Conservation (phyloP, 164 flowering plant genomes). For the Vitis amurensis region DNA sequence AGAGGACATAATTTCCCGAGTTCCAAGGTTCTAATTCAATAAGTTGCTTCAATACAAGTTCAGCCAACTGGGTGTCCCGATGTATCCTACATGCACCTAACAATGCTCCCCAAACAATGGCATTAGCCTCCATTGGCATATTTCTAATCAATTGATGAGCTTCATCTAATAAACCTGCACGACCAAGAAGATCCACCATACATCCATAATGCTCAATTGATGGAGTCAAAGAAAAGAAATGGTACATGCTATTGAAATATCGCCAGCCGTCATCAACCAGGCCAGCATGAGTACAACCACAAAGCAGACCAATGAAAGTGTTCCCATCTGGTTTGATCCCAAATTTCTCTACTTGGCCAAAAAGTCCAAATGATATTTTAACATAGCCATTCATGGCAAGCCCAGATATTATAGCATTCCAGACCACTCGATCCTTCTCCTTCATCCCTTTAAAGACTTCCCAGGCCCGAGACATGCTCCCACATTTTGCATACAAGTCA, state of each 20-base stretch:
- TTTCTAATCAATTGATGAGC: constrained; percentile 29
- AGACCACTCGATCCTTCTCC: constrained; percentile 27
- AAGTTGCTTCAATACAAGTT: constrained; percentile 21
- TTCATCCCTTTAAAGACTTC: constrained; percentile 28
- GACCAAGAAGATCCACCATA: constrained; percentile 37
- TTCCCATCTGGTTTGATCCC: constrained; percentile 30
- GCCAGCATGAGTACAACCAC: constrained; percentile 40
- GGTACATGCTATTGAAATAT: constrained; percentile 26
- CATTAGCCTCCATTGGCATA: constrained; percentile 39
- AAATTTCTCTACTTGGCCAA: constrained; percentile 31
- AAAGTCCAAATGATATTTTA: constrained; percentile 23
- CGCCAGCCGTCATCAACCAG: constrained; percentile 30
- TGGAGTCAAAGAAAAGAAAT: constrained; percentile 22
- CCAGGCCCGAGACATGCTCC: constrained; percentile 28
- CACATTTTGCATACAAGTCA: constrained; percentile 45
- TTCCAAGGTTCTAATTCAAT: constrained; percentile 37
- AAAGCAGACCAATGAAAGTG: constrained; percentile 36
- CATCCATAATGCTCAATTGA: constrained; percentile 39
- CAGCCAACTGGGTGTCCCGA: constrained; percentile 24
- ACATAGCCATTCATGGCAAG: constrained; percentile 36
- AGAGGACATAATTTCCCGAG: constrained; percentile 35
- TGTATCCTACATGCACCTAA: constrained; percentile 35
- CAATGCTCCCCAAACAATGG: constrained; percentile 40
- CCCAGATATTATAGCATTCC: constrained; percentile 32
- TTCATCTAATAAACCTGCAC: constrained; percentile 31